Percentiles rank a stretch among this genome's conserved stretches.
phyloP scores from a whole-genome alignment of 495 filamentous ascomycete species.

The Extremus antarcticus region DNA sequence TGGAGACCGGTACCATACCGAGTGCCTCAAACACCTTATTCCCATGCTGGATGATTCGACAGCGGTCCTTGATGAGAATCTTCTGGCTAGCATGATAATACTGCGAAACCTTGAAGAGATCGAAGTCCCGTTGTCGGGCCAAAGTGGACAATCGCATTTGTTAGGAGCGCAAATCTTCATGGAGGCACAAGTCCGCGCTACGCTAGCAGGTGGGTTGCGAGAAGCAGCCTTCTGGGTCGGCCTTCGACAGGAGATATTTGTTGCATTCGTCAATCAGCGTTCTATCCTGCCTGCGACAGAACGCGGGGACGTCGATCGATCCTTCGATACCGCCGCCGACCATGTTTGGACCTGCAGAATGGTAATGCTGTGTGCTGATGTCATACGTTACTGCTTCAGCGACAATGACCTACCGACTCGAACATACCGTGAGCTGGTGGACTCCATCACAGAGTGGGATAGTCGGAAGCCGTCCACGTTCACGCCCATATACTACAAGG shows the following conservation, averaged over 20 bases:
- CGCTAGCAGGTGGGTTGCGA: constrained; percentile 33
- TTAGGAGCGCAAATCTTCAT: constrained; percentile 42
- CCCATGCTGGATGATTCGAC: constrained; percentile 36
- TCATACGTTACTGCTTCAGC: constrained; percentile 43
- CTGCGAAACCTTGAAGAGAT: constrained; percentile 52
- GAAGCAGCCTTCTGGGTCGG: constrained; percentile 48
- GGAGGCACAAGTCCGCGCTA: constrained; percentile 30
- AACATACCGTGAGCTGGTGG: constrained; percentile 11
- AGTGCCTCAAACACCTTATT: constrained; percentile 25
- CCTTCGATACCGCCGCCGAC: constrained; percentile 33
- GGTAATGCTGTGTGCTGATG: constrained; percentile 42
- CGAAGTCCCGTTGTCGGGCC: constrained; percentile 34
- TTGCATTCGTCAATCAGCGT: constrained; percentile 41
- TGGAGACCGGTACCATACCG: constrained; percentile 12
- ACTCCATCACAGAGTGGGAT: constrained; percentile 12
- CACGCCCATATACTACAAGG: constrained; percentile 16
- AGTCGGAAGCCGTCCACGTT: constrained; percentile 15
- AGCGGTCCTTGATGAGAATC: constrained; percentile 46
- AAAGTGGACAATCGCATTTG: constrained; percentile 37
- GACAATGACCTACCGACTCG: constrained; percentile 11
- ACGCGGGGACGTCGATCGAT: constrained; percentile 33
- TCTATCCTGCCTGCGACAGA: constrained; percentile 29
- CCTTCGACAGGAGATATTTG: constrained; percentile 47
- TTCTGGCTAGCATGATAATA: constrained; percentile 51
- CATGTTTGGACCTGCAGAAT: constrained; percentile 45